Evolutionary conservation across 1,284 basidiomycete genomes (phyloP).

Genomic region (Cryptococcus sp.): DNA sequence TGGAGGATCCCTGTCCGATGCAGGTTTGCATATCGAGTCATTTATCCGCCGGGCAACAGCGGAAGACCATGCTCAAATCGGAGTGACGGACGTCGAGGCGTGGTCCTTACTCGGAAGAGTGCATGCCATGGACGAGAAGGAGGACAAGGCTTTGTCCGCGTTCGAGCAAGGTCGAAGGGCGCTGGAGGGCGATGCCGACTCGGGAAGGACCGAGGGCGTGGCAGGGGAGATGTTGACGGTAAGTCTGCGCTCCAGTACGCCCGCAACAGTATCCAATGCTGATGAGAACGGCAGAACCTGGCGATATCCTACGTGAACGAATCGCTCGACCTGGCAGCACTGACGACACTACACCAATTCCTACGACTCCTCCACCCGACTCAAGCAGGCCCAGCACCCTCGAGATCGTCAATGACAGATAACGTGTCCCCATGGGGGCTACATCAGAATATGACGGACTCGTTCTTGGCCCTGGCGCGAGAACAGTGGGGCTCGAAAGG

Average conservation of each 20-base stretch:
- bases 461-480: conserved; percentile 82
- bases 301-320: conserved; percentile 99
- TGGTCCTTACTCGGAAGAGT: conserved; percentile 94
- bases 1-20: conserved; percentile 83
- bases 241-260: conserved; percentile 42
- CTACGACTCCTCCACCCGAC: conserved; percentile 75
- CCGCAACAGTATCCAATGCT: neutral
- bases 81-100: conserved; percentile 60
- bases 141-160: conserved; percentile 59
- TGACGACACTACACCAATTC: conserved; percentile 86
- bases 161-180: conserved; percentile 71
- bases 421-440: conserved; percentile 76
- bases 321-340: conserved; percentile 82
- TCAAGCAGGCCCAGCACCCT: conserved; percentile 52
- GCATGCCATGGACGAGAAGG: conserved; percentile 90
- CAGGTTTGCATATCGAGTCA: conserved; percentile 79
- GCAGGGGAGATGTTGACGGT: conserved; percentile 79
- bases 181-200: conserved; percentile 65
- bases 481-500: conserved; percentile 68
- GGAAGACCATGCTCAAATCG: conserved; percentile 19
- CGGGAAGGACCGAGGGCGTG: conserved; percentile 58
- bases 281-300: conserved; percentile 65
- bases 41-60: conserved; percentile 62
- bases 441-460: conserved; percentile 76
- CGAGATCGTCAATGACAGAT: conserved; percentile 31